Evolutionary conservation across 2,329 filamentous ascomycete species (phyloP).

Genomic region (Beauveria caledonica): DNA sequence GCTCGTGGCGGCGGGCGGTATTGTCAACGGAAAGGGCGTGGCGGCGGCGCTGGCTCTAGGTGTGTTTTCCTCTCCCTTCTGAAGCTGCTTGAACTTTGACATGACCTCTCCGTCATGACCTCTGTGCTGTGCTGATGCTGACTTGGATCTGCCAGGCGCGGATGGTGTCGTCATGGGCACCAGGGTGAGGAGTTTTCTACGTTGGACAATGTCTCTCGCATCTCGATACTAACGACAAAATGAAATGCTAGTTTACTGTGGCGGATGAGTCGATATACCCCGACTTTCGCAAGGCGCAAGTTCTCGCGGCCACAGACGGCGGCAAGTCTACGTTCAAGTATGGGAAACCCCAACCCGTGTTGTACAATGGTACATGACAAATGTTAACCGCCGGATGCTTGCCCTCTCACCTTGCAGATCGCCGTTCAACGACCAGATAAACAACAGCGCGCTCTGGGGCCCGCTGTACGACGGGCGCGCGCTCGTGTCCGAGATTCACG

Average conservation of each 20-base stretch:
- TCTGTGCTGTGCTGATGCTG: background rate
- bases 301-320: conserved; percentile 36
- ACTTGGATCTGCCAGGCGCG: conserved; percentile 24
- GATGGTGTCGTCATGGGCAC: conserved; percentile 38
- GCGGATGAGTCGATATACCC: conserved; percentile 35
- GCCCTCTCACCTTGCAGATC: conserved; percentile 17
- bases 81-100: too few relatives aligned
- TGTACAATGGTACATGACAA: background rate
- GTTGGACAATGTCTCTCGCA: too few relatives aligned
- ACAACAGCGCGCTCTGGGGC: conserved; percentile 31
- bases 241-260: conserved; percentile 31
- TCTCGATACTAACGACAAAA: background rate
- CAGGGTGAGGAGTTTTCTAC: conserved; percentile 21
- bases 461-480: conserved; percentile 36
- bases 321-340: conserved; percentile 39
- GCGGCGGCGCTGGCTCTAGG: conserved; percentile 48
- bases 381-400: background rate
- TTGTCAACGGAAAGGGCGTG: conserved; percentile 46
- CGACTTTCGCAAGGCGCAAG: conserved; percentile 30
- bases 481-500: conserved; percentile 31
- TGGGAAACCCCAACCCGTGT: background rate
- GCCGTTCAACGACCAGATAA: conserved; percentile 34
- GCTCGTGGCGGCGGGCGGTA: conserved; percentile 52
- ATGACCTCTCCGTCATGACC: too few relatives aligned
- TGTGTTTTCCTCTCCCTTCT: conserved; percentile 19